Evolutionary conservation across 768 basidiomycete genomes (phyloP).

Genomic region (Asterophora parasitica): DNA sequence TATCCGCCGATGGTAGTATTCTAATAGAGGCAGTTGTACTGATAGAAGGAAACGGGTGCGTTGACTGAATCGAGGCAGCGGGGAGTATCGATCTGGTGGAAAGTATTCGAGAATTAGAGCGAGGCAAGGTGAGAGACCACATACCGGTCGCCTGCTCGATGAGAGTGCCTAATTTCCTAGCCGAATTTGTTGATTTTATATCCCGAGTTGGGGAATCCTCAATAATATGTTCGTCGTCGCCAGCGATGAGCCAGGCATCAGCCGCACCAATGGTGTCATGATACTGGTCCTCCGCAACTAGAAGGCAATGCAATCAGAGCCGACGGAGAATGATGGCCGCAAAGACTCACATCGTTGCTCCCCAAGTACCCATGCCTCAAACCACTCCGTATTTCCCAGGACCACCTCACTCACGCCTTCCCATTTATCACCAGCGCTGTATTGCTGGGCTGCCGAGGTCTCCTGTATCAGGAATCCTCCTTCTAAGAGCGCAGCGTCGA

Average conservation of each 20-base stretch:
- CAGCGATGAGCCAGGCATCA: constrained; percentile 83
- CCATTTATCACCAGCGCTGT: constrained; percentile 40
- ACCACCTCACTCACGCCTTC: constrained; percentile 79
- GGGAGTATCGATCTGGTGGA: constrained; percentile 83
- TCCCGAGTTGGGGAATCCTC: constrained; percentile 37
- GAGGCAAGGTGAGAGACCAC: constrained; percentile 11
- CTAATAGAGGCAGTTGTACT: constrained; percentile 82
- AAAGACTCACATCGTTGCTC: constrained; percentile 79
- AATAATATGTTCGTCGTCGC: constrained; percentile 50
- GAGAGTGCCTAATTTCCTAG: constrained; percentile 76
- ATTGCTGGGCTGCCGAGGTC: constrained; percentile 36
- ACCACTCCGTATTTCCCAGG: constrained; percentile 84
- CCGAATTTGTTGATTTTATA: constrained; percentile 74
- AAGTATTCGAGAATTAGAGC: background rate
- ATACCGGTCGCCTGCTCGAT: constrained; percentile 89
- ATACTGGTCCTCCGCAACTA: constrained; percentile 88
- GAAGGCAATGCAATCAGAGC: background rate
- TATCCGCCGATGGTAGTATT: constrained; percentile 74
- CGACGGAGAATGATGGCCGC: background rate
- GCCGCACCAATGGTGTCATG: constrained; percentile 72
- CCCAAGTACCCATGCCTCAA: constrained; percentile 82
- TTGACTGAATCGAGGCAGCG: constrained; percentile 72
- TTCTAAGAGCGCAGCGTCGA: constrained; percentile 74
- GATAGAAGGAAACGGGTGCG: constrained; percentile 79
- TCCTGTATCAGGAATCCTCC: constrained; percentile 63